These are phyloP conservation scores for Sphagnum fallax DNA, from an alignment of 228 moss, liverwort and hornwort genomes.

Conservation along the genomic window DNA sequence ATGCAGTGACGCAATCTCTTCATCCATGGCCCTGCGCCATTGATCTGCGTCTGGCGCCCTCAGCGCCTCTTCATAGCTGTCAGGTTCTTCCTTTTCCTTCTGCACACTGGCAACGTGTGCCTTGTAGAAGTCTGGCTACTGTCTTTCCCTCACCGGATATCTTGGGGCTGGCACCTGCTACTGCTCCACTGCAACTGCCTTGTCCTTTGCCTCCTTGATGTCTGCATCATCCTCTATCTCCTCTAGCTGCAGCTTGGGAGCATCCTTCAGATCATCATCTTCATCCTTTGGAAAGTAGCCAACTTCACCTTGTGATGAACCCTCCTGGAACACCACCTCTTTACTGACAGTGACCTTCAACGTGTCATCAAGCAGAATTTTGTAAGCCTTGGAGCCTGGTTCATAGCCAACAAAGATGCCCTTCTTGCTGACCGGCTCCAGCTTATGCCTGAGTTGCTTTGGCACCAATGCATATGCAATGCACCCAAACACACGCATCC, in stretches of 20 bases:
- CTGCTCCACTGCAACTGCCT: too few species aligned
- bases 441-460: background rate
- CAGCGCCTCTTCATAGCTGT: background rate
- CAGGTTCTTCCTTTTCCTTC: background rate
- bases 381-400: background rate
- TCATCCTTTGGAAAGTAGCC: background rate
- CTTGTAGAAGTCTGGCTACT: background rate
- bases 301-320: too few species aligned
- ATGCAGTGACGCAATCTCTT: background rate
- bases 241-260: background rate
- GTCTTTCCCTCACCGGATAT: background rate
- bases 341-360: background rate
- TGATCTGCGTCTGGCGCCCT: background rate
- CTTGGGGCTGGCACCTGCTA: too few species aligned
- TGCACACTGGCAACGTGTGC: background rate
- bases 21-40: slow-evolving; percentile 5
- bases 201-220: too few species aligned
- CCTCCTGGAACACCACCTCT: too few species aligned
- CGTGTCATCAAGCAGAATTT: background rate
- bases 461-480: background rate
- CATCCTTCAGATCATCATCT: background rate
- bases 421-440: background rate
- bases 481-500: background rate
- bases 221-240: too few species aligned
- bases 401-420: background rate